Evolutionary conservation across 495 filamentous ascomycete genomes (phyloP), one percentile per base, ranked within the genome.

Genomic region (Hypoxylon rickii): DNA sequence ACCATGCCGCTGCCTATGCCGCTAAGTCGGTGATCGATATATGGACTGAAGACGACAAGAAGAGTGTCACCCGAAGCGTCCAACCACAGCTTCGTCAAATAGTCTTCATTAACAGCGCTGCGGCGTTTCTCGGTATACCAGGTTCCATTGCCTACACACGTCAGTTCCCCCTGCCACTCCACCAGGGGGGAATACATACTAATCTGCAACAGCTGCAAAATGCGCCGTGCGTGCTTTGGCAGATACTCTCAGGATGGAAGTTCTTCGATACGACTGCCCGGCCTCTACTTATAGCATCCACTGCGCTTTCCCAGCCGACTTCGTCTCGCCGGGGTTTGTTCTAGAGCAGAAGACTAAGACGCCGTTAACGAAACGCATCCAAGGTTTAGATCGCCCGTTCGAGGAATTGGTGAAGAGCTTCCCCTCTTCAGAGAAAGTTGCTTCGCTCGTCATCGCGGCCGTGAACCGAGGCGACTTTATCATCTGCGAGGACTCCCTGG

Each of bases 131-230:
- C 0, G 63, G 59, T 2, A 36, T 76, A 15, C 73, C 73, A 17
- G 73, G 73, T 1, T 78, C 74, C 52, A 55, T 47, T 7, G 71
- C 72, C 4, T 78, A 76, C 55, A 68, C 67, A 8, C 67, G 31
- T 62, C 66, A 16, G 42, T 58, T 32, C 15, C 7, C 58, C 40
- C 1, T 50, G n/a, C n/a, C n/a, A n/a, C n/a, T n/a, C n/a, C n/a
- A n/a, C n/a, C n/a, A n/a, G n/a, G n/a, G n/a, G n/a, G n/a, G n/a
- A n/a, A n/a, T n/a, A n/a, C n/a, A n/a, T n/a, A n/a, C 44, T 64
- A 51, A 46, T 60, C 50, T 41, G 39, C 3, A 10, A 51, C 6
- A 58, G 55, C 72, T 3, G 59, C 63, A 0, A 73, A 73, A 55
- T 63, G 52, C 2, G 69, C 75, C 1, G 65, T 67, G 7, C 69